These are phyloP conservation scores for Aspergillus kassunensis DNA, from an alignment of 495 filamentous ascomycete genomes.

Conservation along the genomic window DNA sequence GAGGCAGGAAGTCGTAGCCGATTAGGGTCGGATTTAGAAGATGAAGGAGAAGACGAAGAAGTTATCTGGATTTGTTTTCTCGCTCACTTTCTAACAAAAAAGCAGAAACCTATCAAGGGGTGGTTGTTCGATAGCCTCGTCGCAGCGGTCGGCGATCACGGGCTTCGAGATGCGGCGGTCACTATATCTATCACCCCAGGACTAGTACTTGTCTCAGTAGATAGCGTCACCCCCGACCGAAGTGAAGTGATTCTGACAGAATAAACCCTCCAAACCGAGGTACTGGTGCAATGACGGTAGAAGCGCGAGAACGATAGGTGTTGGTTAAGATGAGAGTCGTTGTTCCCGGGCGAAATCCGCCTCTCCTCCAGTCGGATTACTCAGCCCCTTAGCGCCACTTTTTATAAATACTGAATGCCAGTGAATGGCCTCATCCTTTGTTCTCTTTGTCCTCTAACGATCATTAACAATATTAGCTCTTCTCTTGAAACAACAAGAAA, in stretches of 20 bases:
- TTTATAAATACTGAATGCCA: slow-evolving; percentile 4
- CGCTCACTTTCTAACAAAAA: slow-evolving; percentile 10
- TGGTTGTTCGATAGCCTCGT: slow-evolving; percentile 9
- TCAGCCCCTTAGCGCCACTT: slow-evolving; percentile 26
- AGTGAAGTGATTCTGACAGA: background rate
- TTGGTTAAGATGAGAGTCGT: slow-evolving; percentile 41
- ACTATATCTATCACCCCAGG: slow-evolving; percentile 14
- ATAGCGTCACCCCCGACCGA: slow-evolving; percentile 6
- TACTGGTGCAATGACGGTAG: slow-evolving; percentile 1
- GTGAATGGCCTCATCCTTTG: background rate
- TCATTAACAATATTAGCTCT: too few relatives aligned
- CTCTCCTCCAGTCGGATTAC: slow-evolving; percentile 33
- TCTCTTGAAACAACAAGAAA: background rate
- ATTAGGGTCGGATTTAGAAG: slow-evolving; percentile 6
- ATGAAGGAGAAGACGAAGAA: slow-evolving; percentile 6
- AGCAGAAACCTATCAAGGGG: slow-evolving; percentile 9
- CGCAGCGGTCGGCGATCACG: slow-evolving; percentile 21
- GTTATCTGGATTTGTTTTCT: slow-evolving; percentile 3
- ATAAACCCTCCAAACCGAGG: background rate
- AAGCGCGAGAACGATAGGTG: slow-evolving; percentile 28
- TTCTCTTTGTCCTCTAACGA: background rate
- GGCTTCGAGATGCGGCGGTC: slow-evolving; percentile 18
- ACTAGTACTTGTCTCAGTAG: slow-evolving; percentile 11
- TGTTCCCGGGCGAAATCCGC: slow-evolving; percentile 41
- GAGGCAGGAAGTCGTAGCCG: slow-evolving; percentile 10